A percentile compares a stretch with the other conserved stretches of the same genome.
These are phyloP conservation scores for Leccinum disarticulatum DNA, from an alignment of 768 basidiomycete species.

Conservation along the genomic window DNA sequence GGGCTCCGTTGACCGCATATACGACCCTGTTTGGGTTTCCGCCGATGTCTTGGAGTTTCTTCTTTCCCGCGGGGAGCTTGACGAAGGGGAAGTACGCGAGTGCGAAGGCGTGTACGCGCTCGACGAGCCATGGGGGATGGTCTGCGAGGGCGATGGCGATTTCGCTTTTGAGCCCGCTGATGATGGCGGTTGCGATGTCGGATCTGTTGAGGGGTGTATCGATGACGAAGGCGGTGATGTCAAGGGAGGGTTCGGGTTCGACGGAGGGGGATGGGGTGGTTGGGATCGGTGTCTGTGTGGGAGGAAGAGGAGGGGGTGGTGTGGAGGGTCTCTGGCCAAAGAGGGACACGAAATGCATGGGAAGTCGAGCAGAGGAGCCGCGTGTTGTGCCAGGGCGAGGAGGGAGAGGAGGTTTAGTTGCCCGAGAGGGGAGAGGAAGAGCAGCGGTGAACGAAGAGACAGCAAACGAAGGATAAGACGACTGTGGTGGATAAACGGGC, in stretches of 20 bases:
- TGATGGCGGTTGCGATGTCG: conserved; percentile 55
- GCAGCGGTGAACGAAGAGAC: conserved; percentile 41
- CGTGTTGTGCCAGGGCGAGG: conserved; percentile 32
- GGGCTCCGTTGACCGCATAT: conserved; percentile 42
- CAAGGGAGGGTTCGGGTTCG: conserved; percentile 40
- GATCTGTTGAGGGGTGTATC: conserved; percentile 49
- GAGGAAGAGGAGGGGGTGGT: conserved; percentile 31
- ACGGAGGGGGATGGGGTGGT: conserved; percentile 16
- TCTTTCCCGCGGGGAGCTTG: conserved; percentile 33
- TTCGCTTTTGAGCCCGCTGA: conserved; percentile 53
- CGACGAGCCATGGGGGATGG: conserved; percentile 57
- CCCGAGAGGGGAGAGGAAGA: conserved; percentile 35
- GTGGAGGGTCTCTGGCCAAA: conserved; percentile 50
- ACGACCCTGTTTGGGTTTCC: conserved; percentile 19
- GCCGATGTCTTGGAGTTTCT: conserved; percentile 32
- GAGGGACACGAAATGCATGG: conserved; percentile 79
- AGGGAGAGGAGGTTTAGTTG: conserved; percentile 52
- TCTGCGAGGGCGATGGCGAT: conserved; percentile 48
- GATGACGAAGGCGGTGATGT: conserved; percentile 63
- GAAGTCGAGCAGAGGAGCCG: conserved; percentile 45
- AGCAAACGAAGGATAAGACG: conserved; percentile 48
- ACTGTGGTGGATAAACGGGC: conserved; percentile 38
- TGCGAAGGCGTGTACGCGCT: conserved; percentile 57
- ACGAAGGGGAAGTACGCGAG: conserved; percentile 59
- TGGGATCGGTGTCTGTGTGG: conserved; percentile 7